Percentiles rank a stretch among this genome's conserved stretches.
Conservation (phyloP, 495 filamentous ascomycete genomes). For the Mytilinidion resinicola region DNA sequence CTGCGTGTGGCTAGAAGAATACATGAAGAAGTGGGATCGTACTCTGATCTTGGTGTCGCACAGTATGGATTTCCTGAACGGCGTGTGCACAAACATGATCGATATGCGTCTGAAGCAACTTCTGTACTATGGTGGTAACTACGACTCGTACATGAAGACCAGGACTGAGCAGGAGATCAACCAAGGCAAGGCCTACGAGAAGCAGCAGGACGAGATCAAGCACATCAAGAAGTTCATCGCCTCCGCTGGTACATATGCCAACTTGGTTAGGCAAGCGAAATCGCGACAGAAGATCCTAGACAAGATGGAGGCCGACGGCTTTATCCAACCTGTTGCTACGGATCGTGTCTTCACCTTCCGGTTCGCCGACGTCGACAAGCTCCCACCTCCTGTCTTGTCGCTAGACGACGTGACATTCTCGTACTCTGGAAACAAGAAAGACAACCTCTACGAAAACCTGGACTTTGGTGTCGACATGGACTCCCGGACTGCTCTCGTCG, state of each 20-base stretch:
- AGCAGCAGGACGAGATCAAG: constrained; percentile 97
- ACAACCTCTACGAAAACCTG: constrained; percentile 91
- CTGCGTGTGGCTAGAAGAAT: constrained; percentile 99
- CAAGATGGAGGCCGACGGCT: constrained; percentile 99
- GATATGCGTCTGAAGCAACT: constrained; percentile 91
- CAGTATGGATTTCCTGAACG: constrained; percentile 97
- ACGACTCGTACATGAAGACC: constrained; percentile 95
- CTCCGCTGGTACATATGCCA: constrained; percentile 98
- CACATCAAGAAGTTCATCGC: constrained; percentile 99
- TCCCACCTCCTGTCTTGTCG: constrained; percentile 90
- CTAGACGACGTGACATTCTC: constrained; percentile 98
- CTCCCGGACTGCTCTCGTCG: constrained; percentile 91
- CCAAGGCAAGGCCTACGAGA: constrained; percentile 96
- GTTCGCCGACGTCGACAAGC: constrained; percentile 97
- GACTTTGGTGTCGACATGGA: constrained; percentile 99
- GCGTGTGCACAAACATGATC: constrained; percentile 97
- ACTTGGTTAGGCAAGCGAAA: constrained; percentile 97
- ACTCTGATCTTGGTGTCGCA: constrained; percentile 97
- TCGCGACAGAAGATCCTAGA: constrained; percentile 99
- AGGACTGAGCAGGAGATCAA: constrained; percentile 90
- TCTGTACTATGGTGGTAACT: constrained; percentile 99
- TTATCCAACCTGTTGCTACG: constrained; percentile 80
- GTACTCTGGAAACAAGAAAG: constrained; percentile 81
- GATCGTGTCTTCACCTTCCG: constrained; percentile 97
- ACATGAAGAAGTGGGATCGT: constrained; percentile 98